These are phyloP conservation scores for Escallonia rubra DNA, from an alignment of 129 eudicot genomes.

Conservation along the genomic window DNA sequence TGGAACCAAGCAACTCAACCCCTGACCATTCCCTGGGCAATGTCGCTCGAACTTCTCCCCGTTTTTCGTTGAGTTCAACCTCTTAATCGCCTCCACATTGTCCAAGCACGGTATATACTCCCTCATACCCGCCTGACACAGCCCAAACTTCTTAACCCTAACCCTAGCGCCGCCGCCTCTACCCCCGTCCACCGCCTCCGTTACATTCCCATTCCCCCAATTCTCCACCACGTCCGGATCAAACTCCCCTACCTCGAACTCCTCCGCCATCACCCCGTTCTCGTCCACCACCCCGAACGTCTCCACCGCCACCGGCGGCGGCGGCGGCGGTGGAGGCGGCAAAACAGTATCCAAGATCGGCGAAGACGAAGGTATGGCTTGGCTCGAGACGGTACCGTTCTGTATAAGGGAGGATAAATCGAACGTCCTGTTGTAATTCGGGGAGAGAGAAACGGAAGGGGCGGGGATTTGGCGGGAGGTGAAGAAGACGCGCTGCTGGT, in stretches of 20 bases:
- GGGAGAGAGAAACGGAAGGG: slow-evolving; percentile 48
- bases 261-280: slow-evolving; percentile 73
- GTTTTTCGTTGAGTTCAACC: slow-evolving; percentile 59
- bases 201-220: slow-evolving; percentile 38
- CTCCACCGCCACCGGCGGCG: slow-evolving; percentile 60
- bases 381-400: slow-evolving; percentile 13
- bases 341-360: slow-evolving; percentile 4
- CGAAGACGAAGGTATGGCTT: slow-evolving; percentile 14
- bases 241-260: slow-evolving; percentile 79
- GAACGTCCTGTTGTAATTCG: slow-evolving; percentile 46
- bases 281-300: slow-evolving; percentile 79
- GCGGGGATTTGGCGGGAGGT: slow-evolving; percentile 26
- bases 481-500: slow-evolving; percentile 52
- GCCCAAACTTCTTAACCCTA: slow-evolving; percentile 55
- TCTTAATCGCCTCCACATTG: slow-evolving; percentile 60
- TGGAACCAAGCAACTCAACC: slow-evolving; percentile 77
- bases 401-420: slow-evolving; percentile 10
- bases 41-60: slow-evolving; percentile 93
- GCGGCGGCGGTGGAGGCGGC: slow-evolving; percentile 34
- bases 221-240: slow-evolving; percentile 63
- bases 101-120: slow-evolving; percentile 97
- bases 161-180: slow-evolving; percentile 13
- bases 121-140: slow-evolving; percentile 64
- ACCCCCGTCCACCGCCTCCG: slow-evolving; percentile 26
- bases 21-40: slow-evolving; percentile 67